Base-by-base conservation (phyloP, 2,329 filamentous ascomycete genomes). In the Alternaria ventricosa region DNA sequence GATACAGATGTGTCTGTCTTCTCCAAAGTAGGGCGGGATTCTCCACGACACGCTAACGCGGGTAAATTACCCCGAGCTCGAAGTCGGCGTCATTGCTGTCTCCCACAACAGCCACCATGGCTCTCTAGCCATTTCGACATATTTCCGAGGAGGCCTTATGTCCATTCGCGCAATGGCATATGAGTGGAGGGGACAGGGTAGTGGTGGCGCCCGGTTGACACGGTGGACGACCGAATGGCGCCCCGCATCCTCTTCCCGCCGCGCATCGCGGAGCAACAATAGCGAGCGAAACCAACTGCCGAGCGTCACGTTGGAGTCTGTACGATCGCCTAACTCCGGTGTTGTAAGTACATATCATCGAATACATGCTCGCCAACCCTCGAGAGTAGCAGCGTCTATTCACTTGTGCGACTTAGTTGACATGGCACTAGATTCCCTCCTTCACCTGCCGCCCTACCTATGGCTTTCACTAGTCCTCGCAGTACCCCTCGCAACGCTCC, bases 391-490 rank as follows among this genome's bases (percentile, higher is more conserved):
- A 46, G 28, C 22, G 23, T 47, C 43, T 6, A 43, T 20, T 18
- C 18, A 57, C 15, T 45, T 5, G 11, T 25, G 22, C 27, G 18
- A 15, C 36, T 13, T 27, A 4, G 11, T 63, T 54, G 57, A 65
- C 64, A 78, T 78, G 75, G 71, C 75, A 27, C 12, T 73, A 69
- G 73, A 73, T 46, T 66, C 70, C 3, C 27, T 75, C 43, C 53
- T 69, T 45, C 28, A 62, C 45, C 53, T 68, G 8, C 64, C 69
- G 20, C 60, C 68, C 20, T 74, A 70, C 55, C 46, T 70, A n/a
- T 76, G 70, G 74, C 61, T 75, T 20, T 76, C 71, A 20, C 61
- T 77, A 36, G 15, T 78, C 41, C 45, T 79, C 22, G 66, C 65
- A 5, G 51, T 74, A n/a, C 73, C 74, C n/a, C 59, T 67, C 18